A percentile compares a stretch with the other conserved stretches of the same genome.
Evolutionary conservation across 306 rosid species (phyloP).

Genomic region (Acacia acuminata): DNA sequence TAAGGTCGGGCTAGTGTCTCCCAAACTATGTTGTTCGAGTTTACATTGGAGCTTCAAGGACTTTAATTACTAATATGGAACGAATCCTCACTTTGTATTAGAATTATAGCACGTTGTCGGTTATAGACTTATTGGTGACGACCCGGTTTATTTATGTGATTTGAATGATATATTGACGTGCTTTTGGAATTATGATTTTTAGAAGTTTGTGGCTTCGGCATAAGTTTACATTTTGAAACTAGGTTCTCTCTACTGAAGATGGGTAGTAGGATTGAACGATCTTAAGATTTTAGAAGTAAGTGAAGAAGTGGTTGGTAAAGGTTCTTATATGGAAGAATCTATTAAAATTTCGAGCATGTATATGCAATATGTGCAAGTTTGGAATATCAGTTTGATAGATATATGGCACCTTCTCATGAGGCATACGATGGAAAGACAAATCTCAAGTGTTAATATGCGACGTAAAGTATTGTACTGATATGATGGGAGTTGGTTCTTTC

Average conservation of each 20-base stretch:
- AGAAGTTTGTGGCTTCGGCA: not conserved
- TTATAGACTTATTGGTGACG: not conserved
- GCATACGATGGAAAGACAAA: not conserved
- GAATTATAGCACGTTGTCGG: constrained; percentile 2
- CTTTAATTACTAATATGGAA: not conserved
- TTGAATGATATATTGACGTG: not conserved
- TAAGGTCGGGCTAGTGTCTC: not conserved
- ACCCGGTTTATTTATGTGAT: not conserved
- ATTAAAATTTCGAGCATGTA: not conserved
- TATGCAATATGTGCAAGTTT: not conserved
- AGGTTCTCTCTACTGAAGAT: not conserved
- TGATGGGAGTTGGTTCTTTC: not conserved
- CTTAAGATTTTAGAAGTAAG: not conserved
- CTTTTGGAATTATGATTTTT: not conserved
- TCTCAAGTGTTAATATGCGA: not conserved
- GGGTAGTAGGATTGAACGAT: not conserved
- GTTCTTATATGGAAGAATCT: not conserved
- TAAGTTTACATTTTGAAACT: constrained; percentile 16
- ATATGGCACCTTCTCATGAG: not conserved
- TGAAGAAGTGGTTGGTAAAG: not conserved
- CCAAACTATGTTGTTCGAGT: not conserved
- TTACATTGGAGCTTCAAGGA: constrained; percentile 1
- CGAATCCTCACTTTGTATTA: not conserved
- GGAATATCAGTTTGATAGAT: not conserved
- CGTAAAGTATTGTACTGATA: not conserved